Conservation (phyloP, 257 asterid species). For the Mentha longifolia region DNA sequence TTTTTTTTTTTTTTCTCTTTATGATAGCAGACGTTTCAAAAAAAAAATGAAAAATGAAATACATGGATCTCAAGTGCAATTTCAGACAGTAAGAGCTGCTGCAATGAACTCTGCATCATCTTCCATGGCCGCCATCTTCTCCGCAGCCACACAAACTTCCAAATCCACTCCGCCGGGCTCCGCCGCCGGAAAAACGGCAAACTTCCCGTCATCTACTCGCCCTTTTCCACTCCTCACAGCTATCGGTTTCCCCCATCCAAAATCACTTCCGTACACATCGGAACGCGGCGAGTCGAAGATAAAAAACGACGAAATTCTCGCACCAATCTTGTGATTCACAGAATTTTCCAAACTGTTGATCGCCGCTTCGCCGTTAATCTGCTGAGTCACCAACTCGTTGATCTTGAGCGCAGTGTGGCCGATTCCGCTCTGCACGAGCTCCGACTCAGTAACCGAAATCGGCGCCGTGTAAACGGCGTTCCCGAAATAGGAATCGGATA, state of each 20-base stretch:
- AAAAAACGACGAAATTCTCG: not conserved
- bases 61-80: too few species aligned
- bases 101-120: slow-evolving; percentile 51
- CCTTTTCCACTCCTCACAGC: slow-evolving; percentile 36
- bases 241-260: slow-evolving; percentile 61
- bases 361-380: too few species aligned
- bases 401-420: slow-evolving; percentile 42
- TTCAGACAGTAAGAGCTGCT: not conserved
- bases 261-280: slow-evolving; percentile 55
- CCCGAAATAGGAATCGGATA: slow-evolving; percentile 49
- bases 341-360: too few species aligned
- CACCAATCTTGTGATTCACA: too few species aligned
- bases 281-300: slow-evolving; percentile 43
- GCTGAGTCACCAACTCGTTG: slow-evolving; percentile 27
- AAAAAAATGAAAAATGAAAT: too few species aligned
- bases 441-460: not conserved
- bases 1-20: too few species aligned
- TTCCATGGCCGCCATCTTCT: slow-evolving; percentile 27
- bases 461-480: slow-evolving; percentile 12
- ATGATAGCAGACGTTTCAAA: too few species aligned
- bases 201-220: not conserved
- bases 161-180: slow-evolving; percentile 54
- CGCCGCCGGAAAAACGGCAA: not conserved
- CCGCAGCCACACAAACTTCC: slow-evolving; percentile 46
- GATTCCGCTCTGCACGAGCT: slow-evolving; percentile 30